phyloP scores from a whole-genome alignment of 805 yeast genomes.

The Candida tammaniensis region DNA sequence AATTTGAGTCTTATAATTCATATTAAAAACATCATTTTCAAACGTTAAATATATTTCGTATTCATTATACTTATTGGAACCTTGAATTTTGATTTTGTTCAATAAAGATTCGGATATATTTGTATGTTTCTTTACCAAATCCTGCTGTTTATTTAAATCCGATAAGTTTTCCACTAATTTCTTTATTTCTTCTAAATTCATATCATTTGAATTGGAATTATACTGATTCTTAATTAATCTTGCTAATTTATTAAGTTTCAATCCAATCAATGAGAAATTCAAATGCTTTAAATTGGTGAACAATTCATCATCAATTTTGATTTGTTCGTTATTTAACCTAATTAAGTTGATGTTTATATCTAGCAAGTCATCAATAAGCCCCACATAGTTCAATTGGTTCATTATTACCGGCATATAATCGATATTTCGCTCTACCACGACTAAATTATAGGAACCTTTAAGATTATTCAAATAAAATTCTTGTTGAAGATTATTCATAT shows the following conservation, averaged over 20 bases:
- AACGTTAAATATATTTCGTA: constrained; percentile 52
- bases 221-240: constrained; percentile 66
- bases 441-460: constrained; percentile 60
- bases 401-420: constrained; percentile 72
- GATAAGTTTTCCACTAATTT: constrained; percentile 69
- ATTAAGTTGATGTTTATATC: constrained; percentile 45
- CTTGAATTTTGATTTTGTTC: constrained; percentile 34
- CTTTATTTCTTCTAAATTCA: constrained; percentile 50
- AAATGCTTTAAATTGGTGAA: constrained; percentile 53
- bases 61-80: constrained; percentile 22
- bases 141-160: constrained; percentile 64
- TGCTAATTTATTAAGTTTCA: constrained; percentile 66
- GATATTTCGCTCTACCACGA: constrained; percentile 74
- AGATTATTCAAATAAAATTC: constrained; percentile 33
- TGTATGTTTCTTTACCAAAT: constrained; percentile 69
- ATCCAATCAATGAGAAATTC: constrained; percentile 81
- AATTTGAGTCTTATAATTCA: constrained; percentile 34
- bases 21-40: constrained; percentile 65
- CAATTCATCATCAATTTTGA: constrained; percentile 45
- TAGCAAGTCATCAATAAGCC: constrained; percentile 73
- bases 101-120: constrained; percentile 65
- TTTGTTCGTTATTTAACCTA: constrained; percentile 16
- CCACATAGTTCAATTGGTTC: constrained; percentile 78
- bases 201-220: constrained; percentile 18
- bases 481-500: constrained; percentile 33